Evolutionary conservation across 1,284 basidiomycete genomes (phyloP).

Genomic region (Apiotrichum brassicae): DNA sequence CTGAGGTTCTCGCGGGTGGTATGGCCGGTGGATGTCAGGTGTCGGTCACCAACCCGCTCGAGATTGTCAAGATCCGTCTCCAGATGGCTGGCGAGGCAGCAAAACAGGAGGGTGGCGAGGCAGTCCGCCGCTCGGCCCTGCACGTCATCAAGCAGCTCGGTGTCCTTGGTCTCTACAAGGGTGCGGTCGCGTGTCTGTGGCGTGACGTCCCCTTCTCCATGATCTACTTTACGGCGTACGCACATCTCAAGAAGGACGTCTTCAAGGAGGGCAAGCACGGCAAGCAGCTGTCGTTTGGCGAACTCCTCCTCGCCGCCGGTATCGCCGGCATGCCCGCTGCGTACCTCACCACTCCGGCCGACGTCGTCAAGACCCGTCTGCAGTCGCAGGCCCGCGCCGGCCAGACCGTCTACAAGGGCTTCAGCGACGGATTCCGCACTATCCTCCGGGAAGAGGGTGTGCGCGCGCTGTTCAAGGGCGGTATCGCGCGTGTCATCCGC

Average conservation of each 20-base stretch:
- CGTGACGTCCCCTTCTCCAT: constrained; percentile 59
- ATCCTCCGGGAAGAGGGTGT: constrained; percentile 60
- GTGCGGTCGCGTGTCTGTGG: constrained; percentile 40
- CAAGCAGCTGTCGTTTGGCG: constrained; percentile 83
- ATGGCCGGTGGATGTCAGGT: constrained; percentile 96
- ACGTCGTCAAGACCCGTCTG: constrained; percentile 97
- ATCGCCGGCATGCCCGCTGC: constrained; percentile 70
- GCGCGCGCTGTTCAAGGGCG: constrained; percentile 87
- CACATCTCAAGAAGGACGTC: constrained; percentile 62
- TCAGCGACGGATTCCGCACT: constrained; percentile 80
- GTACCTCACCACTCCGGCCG: constrained; percentile 46
- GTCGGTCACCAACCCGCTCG: constrained; percentile 87
- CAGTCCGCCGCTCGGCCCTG: constrained; percentile 71
- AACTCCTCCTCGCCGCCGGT: constrained; percentile 61
- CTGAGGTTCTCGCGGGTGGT: constrained; percentile 90
- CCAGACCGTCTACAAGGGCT: constrained; percentile 86
- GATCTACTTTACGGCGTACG: constrained; percentile 51
- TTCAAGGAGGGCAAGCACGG: constrained; percentile 95
- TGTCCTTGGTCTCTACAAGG: constrained; percentile 81
- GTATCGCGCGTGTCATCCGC: constrained; percentile 59
- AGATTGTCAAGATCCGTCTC: constrained; percentile 83
- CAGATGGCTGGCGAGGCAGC: constrained; percentile 88
- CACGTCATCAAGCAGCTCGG: constrained; percentile 92
- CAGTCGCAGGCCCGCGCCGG: constrained; percentile 94
- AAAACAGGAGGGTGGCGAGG: constrained; percentile 62